phyloP scores from a whole-genome alignment of 2,329 filamentous ascomycete species.

The Thielaviopsis musarum region DNA sequence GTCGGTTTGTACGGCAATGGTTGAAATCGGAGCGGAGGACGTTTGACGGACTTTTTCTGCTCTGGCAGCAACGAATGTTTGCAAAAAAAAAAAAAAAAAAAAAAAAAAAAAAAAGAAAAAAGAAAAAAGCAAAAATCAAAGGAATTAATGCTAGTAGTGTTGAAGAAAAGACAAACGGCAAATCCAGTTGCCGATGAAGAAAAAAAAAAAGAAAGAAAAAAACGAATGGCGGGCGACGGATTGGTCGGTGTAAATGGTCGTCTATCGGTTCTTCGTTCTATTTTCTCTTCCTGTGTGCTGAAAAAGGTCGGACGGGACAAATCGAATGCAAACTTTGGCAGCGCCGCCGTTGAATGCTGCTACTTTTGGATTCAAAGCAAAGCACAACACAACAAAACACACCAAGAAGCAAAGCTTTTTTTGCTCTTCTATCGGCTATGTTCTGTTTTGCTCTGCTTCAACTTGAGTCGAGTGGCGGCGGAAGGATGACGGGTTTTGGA shows the following conservation, averaged over 20 bases:
- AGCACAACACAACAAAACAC: background rate
- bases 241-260: background rate
- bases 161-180: background rate
- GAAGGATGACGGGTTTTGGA: background rate
- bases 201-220: background rate
- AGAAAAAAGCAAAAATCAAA: no score
- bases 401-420: background rate
- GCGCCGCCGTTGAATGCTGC: background rate
- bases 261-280: background rate
- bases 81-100: background rate
- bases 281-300: background rate
- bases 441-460: background rate
- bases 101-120: background rate
- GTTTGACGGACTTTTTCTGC: background rate
- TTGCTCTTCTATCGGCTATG: background rate
- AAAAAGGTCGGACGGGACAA: background rate
- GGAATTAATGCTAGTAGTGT: background rate
- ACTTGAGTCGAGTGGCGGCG: background rate
- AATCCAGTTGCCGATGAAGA: background rate
- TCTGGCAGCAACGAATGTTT: background rate
- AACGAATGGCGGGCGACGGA: background rate
- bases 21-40: background rate
- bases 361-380: background rate
- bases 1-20: background rate
- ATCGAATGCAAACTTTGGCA: background rate